Conservation (phyloP, 331 rosid genomes). For the Pyracantha coccinea region DNA sequence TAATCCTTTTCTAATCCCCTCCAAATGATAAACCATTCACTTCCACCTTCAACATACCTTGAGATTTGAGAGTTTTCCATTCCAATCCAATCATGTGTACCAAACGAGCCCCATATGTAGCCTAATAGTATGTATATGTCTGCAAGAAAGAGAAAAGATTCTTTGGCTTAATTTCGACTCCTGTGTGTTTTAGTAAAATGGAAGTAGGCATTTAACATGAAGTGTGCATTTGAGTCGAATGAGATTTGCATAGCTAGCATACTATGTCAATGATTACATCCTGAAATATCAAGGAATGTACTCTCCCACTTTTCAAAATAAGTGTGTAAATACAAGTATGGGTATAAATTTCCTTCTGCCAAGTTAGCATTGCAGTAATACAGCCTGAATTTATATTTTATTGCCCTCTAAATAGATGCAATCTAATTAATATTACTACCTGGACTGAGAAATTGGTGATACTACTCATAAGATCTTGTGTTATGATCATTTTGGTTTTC, state of each 20-base stretch:
- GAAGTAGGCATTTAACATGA: neutral
- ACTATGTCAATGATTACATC: neutral
- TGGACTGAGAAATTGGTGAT: neutral
- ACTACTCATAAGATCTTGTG: neutral
- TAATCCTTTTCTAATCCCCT: neutral
- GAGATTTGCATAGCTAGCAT: neutral
- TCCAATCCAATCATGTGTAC: neutral
- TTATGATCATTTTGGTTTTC: neutral
- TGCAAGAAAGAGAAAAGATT: neutral
- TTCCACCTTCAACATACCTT: neutral
- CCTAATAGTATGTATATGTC: neutral
- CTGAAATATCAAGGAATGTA: neutral
- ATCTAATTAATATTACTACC: neutral
- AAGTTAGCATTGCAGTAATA: neutral
- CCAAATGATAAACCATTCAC: neutral
- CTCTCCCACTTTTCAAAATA: neutral
- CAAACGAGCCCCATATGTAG: neutral
- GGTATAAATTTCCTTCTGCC: neutral
- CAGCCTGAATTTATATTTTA: neutral
- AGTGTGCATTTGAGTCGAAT: neutral
- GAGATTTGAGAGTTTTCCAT: neutral
- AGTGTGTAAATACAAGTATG: neutral
- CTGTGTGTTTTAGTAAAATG: neutral
- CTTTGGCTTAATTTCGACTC: neutral
- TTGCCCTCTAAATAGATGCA: neutral